Conservation (phyloP, 2,329 filamentous ascomycete species). For the Aspergillus unguis region DNA sequence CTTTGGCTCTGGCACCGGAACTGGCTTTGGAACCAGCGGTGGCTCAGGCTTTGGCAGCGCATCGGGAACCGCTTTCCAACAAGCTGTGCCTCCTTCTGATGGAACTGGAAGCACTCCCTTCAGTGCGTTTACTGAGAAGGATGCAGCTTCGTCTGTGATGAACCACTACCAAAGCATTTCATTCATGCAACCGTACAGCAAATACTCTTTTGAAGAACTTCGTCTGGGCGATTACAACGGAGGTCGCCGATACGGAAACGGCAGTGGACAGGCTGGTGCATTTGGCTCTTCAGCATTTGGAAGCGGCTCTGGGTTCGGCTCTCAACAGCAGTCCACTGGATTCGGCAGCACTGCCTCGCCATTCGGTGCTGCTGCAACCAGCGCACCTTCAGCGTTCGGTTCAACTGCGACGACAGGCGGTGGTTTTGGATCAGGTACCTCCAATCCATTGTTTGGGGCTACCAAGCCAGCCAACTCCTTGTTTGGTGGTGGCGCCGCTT, state of each 20-base stretch:
- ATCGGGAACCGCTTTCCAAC: conserved; percentile 43
- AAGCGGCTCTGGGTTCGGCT: conserved; percentile 43
- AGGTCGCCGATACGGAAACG: conserved; percentile 78
- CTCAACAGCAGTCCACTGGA: conserved; percentile 40
- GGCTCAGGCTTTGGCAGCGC: conserved; percentile 35
- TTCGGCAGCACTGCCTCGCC: conserved; percentile 46
- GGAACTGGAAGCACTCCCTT: conserved; percentile 48
- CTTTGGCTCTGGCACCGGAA: not conserved
- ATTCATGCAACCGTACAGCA: conserved; percentile 57
- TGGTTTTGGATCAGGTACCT: conserved; percentile 31
- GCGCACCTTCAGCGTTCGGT: conserved; percentile 44
- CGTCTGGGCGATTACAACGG: conserved; percentile 83
- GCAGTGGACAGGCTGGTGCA: conserved; percentile 72
- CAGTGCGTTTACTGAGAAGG: conserved; percentile 46
- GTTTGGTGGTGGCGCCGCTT: conserved; percentile 31
- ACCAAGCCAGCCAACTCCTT: conserved; percentile 42
- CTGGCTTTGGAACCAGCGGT: conserved; percentile 27
- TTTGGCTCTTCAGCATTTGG: conserved; percentile 69
- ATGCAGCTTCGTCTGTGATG: conserved; percentile 35
- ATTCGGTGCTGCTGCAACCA: conserved; percentile 36
- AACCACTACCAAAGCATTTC: conserved; percentile 50
- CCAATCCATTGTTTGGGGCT: conserved; percentile 44
- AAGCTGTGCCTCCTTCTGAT: conserved; percentile 39
- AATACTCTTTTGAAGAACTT: conserved; percentile 83
- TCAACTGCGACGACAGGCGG: conserved; percentile 38